Base-by-base conservation (phyloP, 805 yeast genomes). In the Candida sakaeoensis region DNA sequence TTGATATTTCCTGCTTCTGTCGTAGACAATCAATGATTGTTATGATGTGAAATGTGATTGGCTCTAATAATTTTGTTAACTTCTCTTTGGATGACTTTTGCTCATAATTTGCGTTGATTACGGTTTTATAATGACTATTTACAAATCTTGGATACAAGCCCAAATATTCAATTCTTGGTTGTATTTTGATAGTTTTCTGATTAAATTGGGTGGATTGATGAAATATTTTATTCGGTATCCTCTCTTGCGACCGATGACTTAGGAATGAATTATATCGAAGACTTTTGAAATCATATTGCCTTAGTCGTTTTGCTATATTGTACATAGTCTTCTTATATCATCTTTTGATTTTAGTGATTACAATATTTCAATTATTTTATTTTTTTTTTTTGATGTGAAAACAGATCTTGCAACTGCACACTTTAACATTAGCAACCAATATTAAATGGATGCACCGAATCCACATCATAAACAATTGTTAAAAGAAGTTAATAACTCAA, bases 31-130 rank as follows among this genome's bases (percentile, higher is more conserved):
- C 34, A 5, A 36, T 15, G 2, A 36, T 36, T 12, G 23, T 25
- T 19, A 36, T 19, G 7, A 41, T 39, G 25, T 51, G 52, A 33
- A 46, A 51, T 21, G 42, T 28, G 6, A 49, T 28, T 5, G 50
- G 47, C 34, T 51, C 55, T 19, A 51, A 36, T 15, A 51, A 32
- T 8, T 34, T 15, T 19, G 28, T 22, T 9, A 37, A 30, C 18
- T 34, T 42, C 14, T 21, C 31, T 12, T 16, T 21, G 3, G 42
- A 38, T 4, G 8, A 13, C 14, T 25, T 25, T 18, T 21, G 27
- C 12, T 18, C 15, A 10, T 12, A 23, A 15, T 25, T 22, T 5
- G 40, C 27, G 27, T 32, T 37, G 15, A 41, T 10, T 3, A 26
- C 18, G 10, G 33, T 21, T 13, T 36, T 10, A 29, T 24, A 18